Evolutionary conservation across 129 eudicot species (phyloP).

Genomic region (Artemisia annua): DNA sequence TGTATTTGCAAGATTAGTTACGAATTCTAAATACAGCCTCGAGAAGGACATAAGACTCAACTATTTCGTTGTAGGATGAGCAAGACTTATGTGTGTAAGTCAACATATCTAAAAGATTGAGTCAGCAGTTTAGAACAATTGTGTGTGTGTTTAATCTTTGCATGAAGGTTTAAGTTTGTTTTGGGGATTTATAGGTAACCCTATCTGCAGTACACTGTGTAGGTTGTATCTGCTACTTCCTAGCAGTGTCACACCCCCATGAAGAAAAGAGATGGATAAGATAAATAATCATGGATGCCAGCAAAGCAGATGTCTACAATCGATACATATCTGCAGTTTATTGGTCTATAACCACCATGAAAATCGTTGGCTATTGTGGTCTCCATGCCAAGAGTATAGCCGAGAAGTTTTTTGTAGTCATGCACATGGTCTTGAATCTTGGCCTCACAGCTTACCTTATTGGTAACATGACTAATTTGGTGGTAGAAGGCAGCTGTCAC

Average conservation of each 20-base stretch:
- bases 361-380: conserved; percentile 92
- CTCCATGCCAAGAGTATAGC: conserved; percentile 76
- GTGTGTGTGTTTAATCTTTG: background rate
- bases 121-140: background rate
- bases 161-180: background rate
- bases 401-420: conserved; percentile 79
- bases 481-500: conserved; percentile 90
- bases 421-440: conserved; percentile 87
- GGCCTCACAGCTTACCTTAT: conserved; percentile 88
- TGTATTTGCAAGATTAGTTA: background rate
- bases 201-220: conserved; percentile 82
- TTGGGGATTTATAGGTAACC: conserved; percentile 54
- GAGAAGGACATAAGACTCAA: conserved; percentile 90
- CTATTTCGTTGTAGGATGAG: conserved; percentile 91
- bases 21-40: conserved; percentile 49
- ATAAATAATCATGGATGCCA: conserved; percentile 57
- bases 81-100: conserved; percentile 85
- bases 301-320: conserved; percentile 54
- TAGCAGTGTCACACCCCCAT: conserved; percentile 77
- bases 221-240: conserved; percentile 73
- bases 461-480: conserved; percentile 89
- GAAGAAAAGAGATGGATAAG: conserved; percentile 85
- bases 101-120: background rate
- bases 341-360: conserved; percentile 96
- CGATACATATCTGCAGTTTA: conserved; percentile 73